Percentiles rank a stretch among this genome's conserved stretches.
These are phyloP conservation scores for Setaria viridis DNA, from an alignment of 202 grass and related monocot species.

Conservation along the genomic window DNA sequence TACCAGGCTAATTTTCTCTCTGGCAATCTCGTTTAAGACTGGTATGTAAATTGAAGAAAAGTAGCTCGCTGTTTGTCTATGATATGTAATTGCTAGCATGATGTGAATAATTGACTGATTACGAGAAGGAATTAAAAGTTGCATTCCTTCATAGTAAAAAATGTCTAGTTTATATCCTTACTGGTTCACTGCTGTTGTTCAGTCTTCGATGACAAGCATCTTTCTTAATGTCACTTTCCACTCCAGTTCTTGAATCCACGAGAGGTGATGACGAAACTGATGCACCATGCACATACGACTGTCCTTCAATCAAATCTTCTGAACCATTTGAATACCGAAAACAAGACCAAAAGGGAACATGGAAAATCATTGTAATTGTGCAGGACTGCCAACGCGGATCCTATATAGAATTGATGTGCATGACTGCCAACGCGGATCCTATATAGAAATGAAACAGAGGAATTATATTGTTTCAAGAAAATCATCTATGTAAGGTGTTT, in stretches of 20 bases:
- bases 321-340: background rate
- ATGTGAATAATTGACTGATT: background rate
- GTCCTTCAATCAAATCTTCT: background rate
- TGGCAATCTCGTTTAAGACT: background rate
- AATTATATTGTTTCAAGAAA: background rate
- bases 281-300: background rate
- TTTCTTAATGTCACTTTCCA: background rate
- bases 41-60: background rate
- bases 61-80: background rate
- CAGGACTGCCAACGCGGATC: background rate
- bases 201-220: background rate
- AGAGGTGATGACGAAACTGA: background rate
- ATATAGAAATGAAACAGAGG: background rate
- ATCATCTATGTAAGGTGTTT: background rate
- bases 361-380: too few species aligned
- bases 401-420: background rate
- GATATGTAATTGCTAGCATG: background rate
- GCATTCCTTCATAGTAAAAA: background rate
- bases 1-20: background rate
- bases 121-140: background rate
- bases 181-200: background rate
- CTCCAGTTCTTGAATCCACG: background rate
- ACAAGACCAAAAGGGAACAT: background rate
- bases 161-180: background rate
- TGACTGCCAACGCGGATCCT: background rate